phyloP scores from a whole-genome alignment of 441 rosid genomes.

The Adansonia gregorii region DNA sequence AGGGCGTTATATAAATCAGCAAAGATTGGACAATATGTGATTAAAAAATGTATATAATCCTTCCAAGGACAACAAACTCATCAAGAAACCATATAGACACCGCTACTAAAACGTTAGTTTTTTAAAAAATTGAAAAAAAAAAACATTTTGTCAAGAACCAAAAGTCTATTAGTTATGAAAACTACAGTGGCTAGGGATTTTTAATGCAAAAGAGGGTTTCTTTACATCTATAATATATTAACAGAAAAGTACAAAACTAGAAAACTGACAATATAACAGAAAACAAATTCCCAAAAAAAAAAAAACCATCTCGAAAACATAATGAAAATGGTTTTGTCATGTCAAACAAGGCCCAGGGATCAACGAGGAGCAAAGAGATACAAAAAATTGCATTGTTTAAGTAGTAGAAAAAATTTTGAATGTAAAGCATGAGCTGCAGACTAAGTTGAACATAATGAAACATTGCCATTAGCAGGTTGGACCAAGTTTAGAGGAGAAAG shows the following conservation, averaged over 20 bases:
- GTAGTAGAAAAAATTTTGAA: not conserved
- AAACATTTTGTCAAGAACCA: not conserved
- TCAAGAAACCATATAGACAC: slow-evolving; percentile 1
- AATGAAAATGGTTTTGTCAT: not conserved
- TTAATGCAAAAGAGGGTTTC: not conserved
- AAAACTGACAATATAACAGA: slow-evolving; percentile 7
- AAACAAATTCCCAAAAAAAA: not conserved
- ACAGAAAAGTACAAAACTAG: not conserved
- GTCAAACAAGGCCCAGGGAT: not conserved
- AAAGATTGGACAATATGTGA: slow-evolving; percentile 11
- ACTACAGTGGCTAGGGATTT: not conserved
- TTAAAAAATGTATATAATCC: not conserved
- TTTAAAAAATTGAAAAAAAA: not conserved
- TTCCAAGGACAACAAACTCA: slow-evolving; percentile 12
- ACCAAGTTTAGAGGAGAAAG: not conserved
- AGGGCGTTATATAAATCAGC: slow-evolving; percentile 32
- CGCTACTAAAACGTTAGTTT: not conserved
- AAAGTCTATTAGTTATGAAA: not conserved
- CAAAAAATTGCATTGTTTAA: not conserved
- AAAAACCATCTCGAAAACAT: not conserved
- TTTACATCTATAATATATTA: slow-evolving; percentile 12
- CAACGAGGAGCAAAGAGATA: not conserved
- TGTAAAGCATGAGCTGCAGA: not conserved
- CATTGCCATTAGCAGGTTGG: not conserved
- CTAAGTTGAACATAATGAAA: slow-evolving; percentile 2